Conservation (phyloP, 371 early-diverging fungal genomes). For the Choanephora cucurbitarum region DNA sequence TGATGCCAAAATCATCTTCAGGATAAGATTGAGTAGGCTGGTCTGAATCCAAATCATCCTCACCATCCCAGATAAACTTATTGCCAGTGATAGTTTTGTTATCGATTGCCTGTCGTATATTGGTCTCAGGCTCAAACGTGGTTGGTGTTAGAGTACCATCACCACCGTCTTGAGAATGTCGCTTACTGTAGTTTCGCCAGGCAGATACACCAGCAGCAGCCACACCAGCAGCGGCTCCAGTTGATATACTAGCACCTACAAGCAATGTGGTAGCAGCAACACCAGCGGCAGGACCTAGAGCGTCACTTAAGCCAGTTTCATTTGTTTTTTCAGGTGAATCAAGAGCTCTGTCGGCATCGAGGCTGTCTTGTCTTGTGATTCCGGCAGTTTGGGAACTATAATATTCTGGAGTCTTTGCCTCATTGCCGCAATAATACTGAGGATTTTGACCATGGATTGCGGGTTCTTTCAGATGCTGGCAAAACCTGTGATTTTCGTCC, state of each 20-base stretch:
- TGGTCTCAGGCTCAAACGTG: too few species aligned
- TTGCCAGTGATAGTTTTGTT: too few species aligned
- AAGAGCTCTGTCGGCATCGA: background rate
- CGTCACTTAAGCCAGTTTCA: background rate
- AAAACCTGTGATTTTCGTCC: background rate
- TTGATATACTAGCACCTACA: background rate
- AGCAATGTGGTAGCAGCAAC: background rate
- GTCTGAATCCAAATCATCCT: too few species aligned
- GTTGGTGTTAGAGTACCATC: background rate
- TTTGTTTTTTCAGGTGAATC: background rate
- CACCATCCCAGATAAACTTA: too few species aligned
- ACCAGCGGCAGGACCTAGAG: background rate
- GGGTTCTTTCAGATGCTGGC: slow-evolving; percentile 5
- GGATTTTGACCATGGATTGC: slow-evolving; percentile 23
- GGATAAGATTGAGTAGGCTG: background rate
- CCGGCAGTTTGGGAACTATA: background rate
- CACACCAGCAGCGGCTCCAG: slow-evolving; percentile 1
- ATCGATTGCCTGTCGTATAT: too few species aligned
- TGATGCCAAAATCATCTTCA: background rate
- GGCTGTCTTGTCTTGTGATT: too few species aligned
- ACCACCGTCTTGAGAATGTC: background rate
- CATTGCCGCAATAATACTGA: slow-evolving; percentile 4
- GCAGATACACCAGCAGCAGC: background rate
- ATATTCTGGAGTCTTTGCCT: background rate
- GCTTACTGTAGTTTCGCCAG: background rate